A percentile compares a stretch with the other conserved stretches of the same genome.
phyloP scores from a whole-genome alignment of 495 filamentous ascomycete species.

The Alectoria sarmentosa region DNA sequence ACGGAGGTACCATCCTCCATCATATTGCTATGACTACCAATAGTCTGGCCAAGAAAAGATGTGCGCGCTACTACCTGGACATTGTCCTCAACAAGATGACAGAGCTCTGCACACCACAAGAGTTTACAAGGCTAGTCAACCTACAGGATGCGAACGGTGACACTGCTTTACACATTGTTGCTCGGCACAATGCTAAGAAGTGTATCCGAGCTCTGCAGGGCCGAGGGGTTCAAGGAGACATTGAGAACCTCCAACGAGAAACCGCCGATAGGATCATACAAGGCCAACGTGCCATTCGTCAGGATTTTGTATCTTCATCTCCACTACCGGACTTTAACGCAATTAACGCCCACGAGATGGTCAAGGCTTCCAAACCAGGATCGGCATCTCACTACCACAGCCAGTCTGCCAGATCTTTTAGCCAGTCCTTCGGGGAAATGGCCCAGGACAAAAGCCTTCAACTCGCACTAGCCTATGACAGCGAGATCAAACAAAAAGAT shows the following conservation, averaged over 20 bases:
- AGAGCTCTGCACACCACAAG: conserved; percentile 56
- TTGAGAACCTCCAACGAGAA: conserved; percentile 70
- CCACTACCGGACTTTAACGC: conserved; percentile 14
- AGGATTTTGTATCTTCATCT: conserved; percentile 24
- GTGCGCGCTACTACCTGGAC: conserved; percentile 86
- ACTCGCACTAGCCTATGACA: conserved; percentile 22
- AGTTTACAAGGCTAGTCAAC: conserved; percentile 63
- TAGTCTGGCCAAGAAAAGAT: conserved; percentile 70
- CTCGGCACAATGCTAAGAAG: conserved; percentile 63
- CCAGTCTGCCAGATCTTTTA: conserved; percentile 26
- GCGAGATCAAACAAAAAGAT: conserved; percentile 23
- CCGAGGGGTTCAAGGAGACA: conserved; percentile 65
- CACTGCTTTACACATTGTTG: conserved; percentile 82
- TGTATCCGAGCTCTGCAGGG: conserved; percentile 65
- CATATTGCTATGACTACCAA: conserved; percentile 81
- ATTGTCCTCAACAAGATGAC: conserved; percentile 77
- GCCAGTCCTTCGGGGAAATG: conserved; percentile 19
- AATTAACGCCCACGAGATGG: conserved; percentile 11
- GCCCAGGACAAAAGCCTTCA: conserved; percentile 22
- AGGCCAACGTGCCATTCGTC: conserved; percentile 9
- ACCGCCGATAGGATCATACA: conserved; percentile 68
- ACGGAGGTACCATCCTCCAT: conserved; percentile 80
- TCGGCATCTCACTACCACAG: conserved; percentile 19
- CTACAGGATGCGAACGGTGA: conserved; percentile 76
- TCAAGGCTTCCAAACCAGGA: conserved; percentile 5